Evolutionary conservation across 805 yeast genomes (phyloP).

Genomic region (Zygosaccharomyces pseudorouxii): DNA sequence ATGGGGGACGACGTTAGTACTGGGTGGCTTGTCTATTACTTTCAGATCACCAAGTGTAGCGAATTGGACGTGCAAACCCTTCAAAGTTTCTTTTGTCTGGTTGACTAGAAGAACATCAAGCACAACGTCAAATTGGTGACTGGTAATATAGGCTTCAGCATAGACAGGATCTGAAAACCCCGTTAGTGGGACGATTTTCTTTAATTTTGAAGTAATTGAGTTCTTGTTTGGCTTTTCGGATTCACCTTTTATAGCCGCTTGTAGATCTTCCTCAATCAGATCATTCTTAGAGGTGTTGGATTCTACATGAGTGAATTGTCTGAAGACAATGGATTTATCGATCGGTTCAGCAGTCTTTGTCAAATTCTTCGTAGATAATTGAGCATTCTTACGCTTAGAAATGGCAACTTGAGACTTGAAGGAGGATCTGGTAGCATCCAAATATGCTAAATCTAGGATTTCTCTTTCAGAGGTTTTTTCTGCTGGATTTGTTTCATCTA

Average conservation of each 20-base stretch:
- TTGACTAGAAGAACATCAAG: conserved; percentile 90
- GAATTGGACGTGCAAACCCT: conserved; percentile 89
- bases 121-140: conserved; percentile 95
- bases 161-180: conserved; percentile 98
- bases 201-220: conserved; percentile 70
- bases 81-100: conserved; percentile 86
- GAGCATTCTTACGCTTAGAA: conserved; percentile 55
- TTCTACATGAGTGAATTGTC: conserved; percentile 61
- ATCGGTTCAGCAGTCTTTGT: conserved; percentile 66
- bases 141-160: conserved; percentile 93
- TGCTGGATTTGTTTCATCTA: conserved; percentile 50
- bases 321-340: conserved; percentile 72
- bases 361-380: conserved; percentile 50
- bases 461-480: conserved; percentile 39
- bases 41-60: conserved; percentile 95
- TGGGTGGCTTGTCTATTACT: conserved; percentile 85
- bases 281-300: conserved; percentile 38
- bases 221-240: conserved; percentile 46
- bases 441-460: conserved; percentile 59
- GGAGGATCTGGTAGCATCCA: conserved; percentile 84
- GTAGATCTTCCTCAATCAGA: conserved; percentile 54
- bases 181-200: conserved; percentile 88
- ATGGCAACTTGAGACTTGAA: conserved; percentile 64
- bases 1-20: conserved; percentile 93
- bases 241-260: conserved; percentile 44